These are phyloP conservation scores for Penicillium tannophilum DNA, from an alignment of 495 filamentous ascomycete genomes.

Conservation along the genomic window DNA sequence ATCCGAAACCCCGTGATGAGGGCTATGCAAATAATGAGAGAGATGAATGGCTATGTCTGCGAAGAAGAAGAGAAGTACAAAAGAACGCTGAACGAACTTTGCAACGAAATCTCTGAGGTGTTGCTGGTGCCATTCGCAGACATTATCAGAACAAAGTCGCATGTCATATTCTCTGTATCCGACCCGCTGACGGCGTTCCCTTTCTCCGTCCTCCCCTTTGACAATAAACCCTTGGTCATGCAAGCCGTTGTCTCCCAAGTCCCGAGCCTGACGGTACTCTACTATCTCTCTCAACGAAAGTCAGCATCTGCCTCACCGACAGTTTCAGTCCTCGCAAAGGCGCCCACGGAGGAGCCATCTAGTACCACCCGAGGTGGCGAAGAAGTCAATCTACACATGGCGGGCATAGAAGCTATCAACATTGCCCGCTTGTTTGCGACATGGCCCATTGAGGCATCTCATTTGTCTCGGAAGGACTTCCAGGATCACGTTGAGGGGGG, in stretches of 20 bases:
- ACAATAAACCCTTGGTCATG: slow-evolving; percentile 27
- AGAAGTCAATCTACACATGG: slow-evolving; percentile 29
- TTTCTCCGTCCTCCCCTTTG: slow-evolving; percentile 25
- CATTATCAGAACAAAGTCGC: slow-evolving; percentile 25
- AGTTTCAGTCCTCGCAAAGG: slow-evolving; percentile 33
- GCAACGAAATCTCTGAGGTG: slow-evolving; percentile 18
- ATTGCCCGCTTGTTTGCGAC: slow-evolving; percentile 31
- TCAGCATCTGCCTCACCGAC: slow-evolving; percentile 21
- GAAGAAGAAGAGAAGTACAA: slow-evolving; percentile 23
- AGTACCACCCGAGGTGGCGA: slow-evolving; percentile 3
- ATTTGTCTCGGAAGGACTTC: slow-evolving; percentile 24
- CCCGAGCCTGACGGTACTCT: slow-evolving; percentile 30
- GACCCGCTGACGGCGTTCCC: slow-evolving; percentile 33
- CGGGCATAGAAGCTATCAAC: slow-evolving; percentile 32
- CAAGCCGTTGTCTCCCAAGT: slow-evolving; percentile 31
- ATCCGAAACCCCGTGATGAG: slow-evolving; percentile 26
- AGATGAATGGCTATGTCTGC: slow-evolving; percentile 22
- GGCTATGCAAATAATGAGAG: slow-evolving; percentile 27
- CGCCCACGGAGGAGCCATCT: slow-evolving; percentile 12
- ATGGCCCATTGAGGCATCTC: slow-evolving; percentile 34
- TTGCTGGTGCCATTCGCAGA: slow-evolving; percentile 26
- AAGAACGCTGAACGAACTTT: slow-evolving; percentile 12
- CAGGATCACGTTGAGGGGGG: slow-evolving; percentile 25
- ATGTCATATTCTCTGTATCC: slow-evolving; percentile 32
- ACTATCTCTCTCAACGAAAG: slow-evolving; percentile 28